Conservation (phyloP, 495 filamentous ascomycete species). For the Penicillium roqueforti region DNA sequence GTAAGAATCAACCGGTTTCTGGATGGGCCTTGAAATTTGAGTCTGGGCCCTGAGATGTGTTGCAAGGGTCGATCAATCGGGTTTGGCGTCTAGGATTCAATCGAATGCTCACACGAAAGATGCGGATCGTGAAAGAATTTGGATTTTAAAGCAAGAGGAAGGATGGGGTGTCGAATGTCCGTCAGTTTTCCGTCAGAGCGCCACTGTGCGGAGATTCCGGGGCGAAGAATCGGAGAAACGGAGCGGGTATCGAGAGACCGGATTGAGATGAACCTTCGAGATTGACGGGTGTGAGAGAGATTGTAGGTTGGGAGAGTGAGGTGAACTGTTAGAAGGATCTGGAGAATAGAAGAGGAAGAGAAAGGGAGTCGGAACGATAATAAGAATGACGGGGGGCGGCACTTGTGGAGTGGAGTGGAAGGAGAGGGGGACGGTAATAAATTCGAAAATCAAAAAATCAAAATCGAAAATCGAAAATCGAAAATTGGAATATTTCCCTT, state of each 20-base stretch:
- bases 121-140: not conserved
- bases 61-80: constrained; percentile 23
- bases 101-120: constrained; percentile 11
- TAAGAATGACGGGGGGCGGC: constrained; percentile 33
- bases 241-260: constrained; percentile 13
- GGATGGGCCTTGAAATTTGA: constrained; percentile 15
- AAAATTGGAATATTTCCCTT: not conserved
- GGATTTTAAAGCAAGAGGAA: not conserved
- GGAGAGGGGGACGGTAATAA: constrained; percentile 21
- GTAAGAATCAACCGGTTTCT: constrained; percentile 18
- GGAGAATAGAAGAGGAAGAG: constrained; percentile 9
- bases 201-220: constrained; percentile 22
- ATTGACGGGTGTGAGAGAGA: not conserved
- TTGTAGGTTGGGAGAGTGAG: constrained; percentile 7
- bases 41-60: constrained; percentile 12
- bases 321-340: constrained; percentile 1
- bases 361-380: constrained; percentile 27
- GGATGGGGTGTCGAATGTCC: constrained; percentile 10
- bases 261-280: constrained; percentile 21
- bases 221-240: constrained; percentile 1
- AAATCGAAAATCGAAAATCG: constrained; percentile 4
- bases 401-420: constrained; percentile 26
- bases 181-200: constrained; percentile 21
- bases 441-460: constrained; percentile 7
- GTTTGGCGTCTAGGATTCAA: constrained; percentile 10